Conservation (phyloP, 371 early-diverging fungal genomes). For the Mucor velutinosus region DNA sequence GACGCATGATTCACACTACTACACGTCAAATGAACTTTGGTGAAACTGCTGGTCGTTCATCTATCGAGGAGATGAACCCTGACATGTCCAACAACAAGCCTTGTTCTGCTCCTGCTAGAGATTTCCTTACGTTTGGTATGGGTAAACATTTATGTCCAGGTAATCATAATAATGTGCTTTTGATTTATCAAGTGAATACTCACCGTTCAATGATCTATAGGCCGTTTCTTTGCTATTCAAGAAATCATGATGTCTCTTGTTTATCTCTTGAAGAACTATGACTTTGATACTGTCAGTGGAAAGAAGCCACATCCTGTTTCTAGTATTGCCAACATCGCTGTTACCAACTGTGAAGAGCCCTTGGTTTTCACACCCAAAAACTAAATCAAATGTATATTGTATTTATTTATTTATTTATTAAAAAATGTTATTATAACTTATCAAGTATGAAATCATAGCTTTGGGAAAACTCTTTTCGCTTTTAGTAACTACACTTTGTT, state of each 20-base stretch:
- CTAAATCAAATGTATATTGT: neutral
- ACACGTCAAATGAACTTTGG: constrained; percentile 37
- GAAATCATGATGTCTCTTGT: constrained; percentile 46
- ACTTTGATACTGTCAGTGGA: constrained; percentile 25
- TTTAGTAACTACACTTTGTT: neutral
- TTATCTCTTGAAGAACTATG: constrained; percentile 24
- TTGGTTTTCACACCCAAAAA: constrained; percentile 22
- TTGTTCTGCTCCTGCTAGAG: constrained; percentile 25
- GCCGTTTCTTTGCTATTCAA: constrained; percentile 55
- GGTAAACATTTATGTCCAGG: constrained; percentile 42
- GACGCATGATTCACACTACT: constrained; percentile 25
- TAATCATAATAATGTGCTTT: neutral
- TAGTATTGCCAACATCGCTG: constrained; percentile 18
- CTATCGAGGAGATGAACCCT: constrained; percentile 33
- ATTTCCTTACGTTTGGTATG: constrained; percentile 38
- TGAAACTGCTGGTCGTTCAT: constrained; percentile 10
- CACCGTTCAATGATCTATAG: constrained; percentile 13
- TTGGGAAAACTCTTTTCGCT: neutral
- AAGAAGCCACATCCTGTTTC: constrained; percentile 22
- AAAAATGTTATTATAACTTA: neutral
- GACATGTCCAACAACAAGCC: constrained; percentile 14
- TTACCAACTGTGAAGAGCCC: constrained; percentile 25
- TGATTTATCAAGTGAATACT: neutral
- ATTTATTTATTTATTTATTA: too few relatives aligned
- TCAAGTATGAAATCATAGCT: neutral